Evolutionary conservation across 768 basidiomycete species (phyloP).

Genomic region (Crassisporium funariophilum): DNA sequence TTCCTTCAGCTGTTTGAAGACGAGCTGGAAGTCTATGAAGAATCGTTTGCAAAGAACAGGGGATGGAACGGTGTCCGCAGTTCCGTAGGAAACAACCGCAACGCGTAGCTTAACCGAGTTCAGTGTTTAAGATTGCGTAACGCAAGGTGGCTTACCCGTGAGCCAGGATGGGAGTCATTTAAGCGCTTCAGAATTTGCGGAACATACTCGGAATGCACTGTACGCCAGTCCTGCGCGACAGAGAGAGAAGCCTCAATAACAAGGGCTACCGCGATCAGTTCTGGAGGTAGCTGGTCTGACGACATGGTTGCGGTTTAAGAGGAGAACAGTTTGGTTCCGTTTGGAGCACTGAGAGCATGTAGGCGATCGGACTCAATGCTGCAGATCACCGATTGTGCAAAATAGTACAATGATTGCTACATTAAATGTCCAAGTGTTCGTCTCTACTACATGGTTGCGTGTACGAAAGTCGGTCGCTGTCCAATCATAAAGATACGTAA

Average conservation of each 20-base stretch:
- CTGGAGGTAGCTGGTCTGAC: conserved; percentile 16
- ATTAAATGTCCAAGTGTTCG: no score
- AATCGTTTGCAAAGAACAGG: conserved; percentile 60
- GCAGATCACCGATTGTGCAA: no score
- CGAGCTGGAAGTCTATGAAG: conserved; percentile 46
- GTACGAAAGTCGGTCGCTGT: no score
- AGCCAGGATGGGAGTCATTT: conserved; percentile 39
- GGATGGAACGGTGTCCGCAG: conserved; percentile 53
- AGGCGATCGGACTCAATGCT: no score
- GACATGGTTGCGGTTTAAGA: conserved; percentile 17
- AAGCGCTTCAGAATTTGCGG: conserved; percentile 54
- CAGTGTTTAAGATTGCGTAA: conserved; percentile 5
- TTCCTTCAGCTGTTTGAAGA: conserved; percentile 49
- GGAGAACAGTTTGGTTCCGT: not conserved
- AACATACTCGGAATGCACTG: conserved; percentile 49
- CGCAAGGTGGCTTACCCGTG: conserved; percentile 39
- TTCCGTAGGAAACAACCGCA: conserved; percentile 65
- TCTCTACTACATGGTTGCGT: no score
- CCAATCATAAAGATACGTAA: no score
- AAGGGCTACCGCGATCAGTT: conserved; percentile 50
- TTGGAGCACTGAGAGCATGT: not conserved
- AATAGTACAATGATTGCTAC: no score
- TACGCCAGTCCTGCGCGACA: conserved; percentile 55
- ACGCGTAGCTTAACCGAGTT: conserved; percentile 24
- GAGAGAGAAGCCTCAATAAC: conserved; percentile 63